Conservation (phyloP, 768 basidiomycete genomes). For the Fomitopsis serialis region DNA sequence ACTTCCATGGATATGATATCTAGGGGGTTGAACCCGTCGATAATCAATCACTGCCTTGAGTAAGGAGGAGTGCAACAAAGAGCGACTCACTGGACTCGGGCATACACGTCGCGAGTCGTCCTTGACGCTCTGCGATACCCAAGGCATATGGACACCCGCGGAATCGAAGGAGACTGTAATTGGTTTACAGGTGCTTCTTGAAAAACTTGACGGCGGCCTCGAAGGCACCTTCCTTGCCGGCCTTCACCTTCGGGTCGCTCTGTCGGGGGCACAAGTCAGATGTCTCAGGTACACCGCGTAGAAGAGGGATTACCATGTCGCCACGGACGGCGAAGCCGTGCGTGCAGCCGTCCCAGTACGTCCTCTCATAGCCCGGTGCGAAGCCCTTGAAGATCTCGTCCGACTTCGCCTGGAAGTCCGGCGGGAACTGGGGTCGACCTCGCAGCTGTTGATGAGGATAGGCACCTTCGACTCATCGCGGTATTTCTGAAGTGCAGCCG, state of each 20-base stretch:
- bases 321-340: constrained; percentile 38
- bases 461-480: constrained; percentile 40
- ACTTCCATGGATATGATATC: no score
- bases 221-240: constrained; percentile 62
- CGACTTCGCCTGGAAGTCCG: constrained; percentile 30
- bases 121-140: no score
- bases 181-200: constrained; percentile 25
- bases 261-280: constrained; percentile 30
- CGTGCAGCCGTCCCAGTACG: constrained; percentile 23
- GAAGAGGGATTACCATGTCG: constrained; percentile 14
- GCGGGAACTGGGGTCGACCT: constrained; percentile 48
- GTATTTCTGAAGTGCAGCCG: constrained; percentile 34
- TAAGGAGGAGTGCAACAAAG: no score
- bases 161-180: no score
- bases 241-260: constrained; percentile 46
- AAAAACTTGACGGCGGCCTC: constrained; percentile 53
- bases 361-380: constrained; percentile 31
- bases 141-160: no score
- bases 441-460: constrained; percentile 66
- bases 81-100: no score
- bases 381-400: constrained; percentile 35
- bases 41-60: no score
- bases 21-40: no score
- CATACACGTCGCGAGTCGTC: no score
- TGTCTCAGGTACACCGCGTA: background rate